Base-by-base conservation (phyloP, 805 yeast genomes). In the Lipomyces kockii region DNA sequence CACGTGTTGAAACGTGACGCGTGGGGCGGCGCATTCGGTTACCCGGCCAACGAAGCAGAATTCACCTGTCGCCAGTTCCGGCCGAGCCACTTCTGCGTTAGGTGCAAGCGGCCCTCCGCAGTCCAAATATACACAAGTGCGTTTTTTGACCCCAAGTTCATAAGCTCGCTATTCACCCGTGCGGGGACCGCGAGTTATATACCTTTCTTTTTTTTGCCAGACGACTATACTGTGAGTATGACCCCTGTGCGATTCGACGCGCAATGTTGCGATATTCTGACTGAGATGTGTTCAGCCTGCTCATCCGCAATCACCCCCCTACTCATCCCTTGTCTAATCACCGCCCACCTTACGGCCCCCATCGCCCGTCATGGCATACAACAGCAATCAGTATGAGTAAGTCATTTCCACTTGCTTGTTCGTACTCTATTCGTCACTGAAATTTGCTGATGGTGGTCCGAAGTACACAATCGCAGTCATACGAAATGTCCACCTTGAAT, bases 401-500 rank as follows among this genome's bases (percentile, higher is more conserved):
- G 49, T 43, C 6, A n/a, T n/a, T 29, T 5, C 25, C 11, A 17
- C 22, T 1, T 37, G 22, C 8, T n/a, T 17, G 20, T n/a, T 43
- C 11, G 20, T n/a, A 17, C 8, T 43, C 22, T 43, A 17, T 17
- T 17, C 20, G 6, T 43, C 17, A 37, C 39, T 35, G 39, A 12
- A 37, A 37, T 43, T 43, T 43, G 22, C 49, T 43, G 22, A 43
- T 43, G 49, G 8, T 43, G 8, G 20, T 43, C 20, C 20, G 14
- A 43, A 43, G 49, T 8, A 25, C 49, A 11, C 49, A 43, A 43
- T 29, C 32, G 32, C 49, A 62, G 49, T 62, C 39, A 22, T 68
- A 68, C 64, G 71, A 68, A 54, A 67, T 68, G 70, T 58, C 66
- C n/a, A 64, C 53, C 55, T 25, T 64, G 49, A 52, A 46, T 52